Percentiles rank a stretch among this genome's conserved stretches.
Conservation (phyloP, 2,329 filamentous ascomycete genomes). For the Herpotrichia juniperi region DNA sequence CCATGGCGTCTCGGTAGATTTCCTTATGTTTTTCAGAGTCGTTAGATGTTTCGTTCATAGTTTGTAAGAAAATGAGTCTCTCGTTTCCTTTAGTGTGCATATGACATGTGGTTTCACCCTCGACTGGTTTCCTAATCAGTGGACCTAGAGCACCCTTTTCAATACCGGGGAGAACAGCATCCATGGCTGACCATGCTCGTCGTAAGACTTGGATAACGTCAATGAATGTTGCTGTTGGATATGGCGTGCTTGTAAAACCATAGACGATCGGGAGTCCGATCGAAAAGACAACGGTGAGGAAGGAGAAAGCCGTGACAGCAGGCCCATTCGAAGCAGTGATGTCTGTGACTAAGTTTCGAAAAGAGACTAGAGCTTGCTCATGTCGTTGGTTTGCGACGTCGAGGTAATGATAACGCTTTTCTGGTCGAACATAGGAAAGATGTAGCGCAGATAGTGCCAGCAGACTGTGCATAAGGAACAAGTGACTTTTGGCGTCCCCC, state of each 20-base stretch:
- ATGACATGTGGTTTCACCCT: constrained; percentile 4
- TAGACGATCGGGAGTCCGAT: constrained; percentile 16
- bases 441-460: constrained; percentile 30
- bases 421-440: constrained; percentile 13
- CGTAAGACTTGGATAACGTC: constrained; percentile 17
- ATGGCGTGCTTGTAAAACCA: constrained; percentile 10
- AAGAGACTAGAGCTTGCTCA: constrained; percentile 17
- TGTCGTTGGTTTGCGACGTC: constrained; percentile 23
- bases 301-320: constrained; percentile 20
- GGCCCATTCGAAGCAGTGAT: constrained; percentile 15
- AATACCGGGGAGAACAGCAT: constrained; percentile 7
- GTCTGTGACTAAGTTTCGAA: constrained; percentile 16
- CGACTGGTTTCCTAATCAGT: constrained; percentile 7
- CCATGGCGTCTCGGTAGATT: constrained; percentile 20
- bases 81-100: constrained; percentile 17
- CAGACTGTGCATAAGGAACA: constrained; percentile 30
- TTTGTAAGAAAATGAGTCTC: constrained; percentile 17
- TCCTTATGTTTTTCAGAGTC: constrained; percentile 10
- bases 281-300: constrained; percentile 17
- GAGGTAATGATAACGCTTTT: constrained; percentile 15
- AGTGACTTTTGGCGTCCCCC: constrained; percentile 23
- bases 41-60: constrained; percentile 17
- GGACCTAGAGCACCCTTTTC: constrained; percentile 15
- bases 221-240: constrained; percentile 11
- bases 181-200: constrained; percentile 14